Conservation (phyloP, 805 yeast species). For the Zygotorulaspora sp. region DNA sequence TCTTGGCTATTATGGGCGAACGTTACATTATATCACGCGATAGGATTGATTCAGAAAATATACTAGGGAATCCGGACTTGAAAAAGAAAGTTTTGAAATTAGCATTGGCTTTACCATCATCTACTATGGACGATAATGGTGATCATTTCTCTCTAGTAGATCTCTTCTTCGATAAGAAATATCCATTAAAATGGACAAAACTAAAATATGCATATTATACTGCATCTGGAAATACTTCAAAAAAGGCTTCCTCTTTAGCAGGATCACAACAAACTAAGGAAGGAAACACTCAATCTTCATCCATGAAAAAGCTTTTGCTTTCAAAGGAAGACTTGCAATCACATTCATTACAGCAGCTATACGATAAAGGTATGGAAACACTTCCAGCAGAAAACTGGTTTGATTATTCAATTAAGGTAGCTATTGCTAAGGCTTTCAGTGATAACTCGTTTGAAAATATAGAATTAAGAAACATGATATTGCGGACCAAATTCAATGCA, state of each 20-base stretch:
- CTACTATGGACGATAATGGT: conserved; percentile 37
- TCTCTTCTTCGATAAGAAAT: conserved; percentile 39
- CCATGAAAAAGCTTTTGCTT: conserved; percentile 46
- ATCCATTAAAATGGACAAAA: conserved; percentile 54
- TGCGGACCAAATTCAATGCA: conserved; percentile 61
- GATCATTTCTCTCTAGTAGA: conserved; percentile 46
- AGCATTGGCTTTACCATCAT: conserved; percentile 52
- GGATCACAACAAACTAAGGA: conserved; percentile 9
- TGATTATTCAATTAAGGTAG: conserved; percentile 56
- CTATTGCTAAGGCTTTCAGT: conserved; percentile 70
- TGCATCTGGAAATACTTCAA: conserved; percentile 12
- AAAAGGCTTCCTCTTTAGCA: conserved; percentile 3
- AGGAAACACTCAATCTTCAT: conserved; percentile 34
- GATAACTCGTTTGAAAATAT: conserved; percentile 50
- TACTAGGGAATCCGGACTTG: conserved; percentile 29
- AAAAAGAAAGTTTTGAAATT: conserved; percentile 48
- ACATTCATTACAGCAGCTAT: conserved; percentile 55
- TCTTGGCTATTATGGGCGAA: conserved; percentile 56
- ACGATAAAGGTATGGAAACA: conserved; percentile 51
- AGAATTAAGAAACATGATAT: conserved; percentile 52
- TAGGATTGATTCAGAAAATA: conserved; percentile 26
- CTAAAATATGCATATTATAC: conserved; percentile 52
- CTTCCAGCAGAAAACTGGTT: conserved; percentile 63
- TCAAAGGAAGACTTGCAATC: conserved; percentile 54
- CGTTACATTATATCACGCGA: conserved; percentile 44